Percentiles rank a stretch among this genome's conserved stretches.
These are phyloP conservation scores for Pedinophyceae sp. DNA, from an alignment of 139 green algal species.

Conservation along the genomic window DNA sequence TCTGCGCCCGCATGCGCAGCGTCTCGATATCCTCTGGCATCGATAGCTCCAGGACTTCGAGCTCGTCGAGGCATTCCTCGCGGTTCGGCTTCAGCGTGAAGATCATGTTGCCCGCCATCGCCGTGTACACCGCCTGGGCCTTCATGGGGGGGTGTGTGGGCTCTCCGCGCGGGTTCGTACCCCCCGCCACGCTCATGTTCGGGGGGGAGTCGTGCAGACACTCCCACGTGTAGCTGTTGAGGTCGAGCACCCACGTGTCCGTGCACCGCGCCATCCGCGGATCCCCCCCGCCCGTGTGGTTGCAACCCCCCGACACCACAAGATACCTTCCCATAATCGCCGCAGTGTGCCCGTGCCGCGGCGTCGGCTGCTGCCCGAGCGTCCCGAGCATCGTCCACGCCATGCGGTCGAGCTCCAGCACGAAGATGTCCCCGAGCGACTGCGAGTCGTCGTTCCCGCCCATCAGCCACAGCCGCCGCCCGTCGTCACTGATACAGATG, in stretches of 20 bases:
- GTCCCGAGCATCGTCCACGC: constrained; percentile 7
- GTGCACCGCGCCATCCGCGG: neutral
- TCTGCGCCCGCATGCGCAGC: constrained; percentile 24
- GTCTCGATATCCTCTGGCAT: constrained; percentile 48
- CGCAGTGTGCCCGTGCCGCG: constrained; percentile 3
- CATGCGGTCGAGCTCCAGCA: constrained; percentile 10
- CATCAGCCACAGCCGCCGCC: constrained; percentile 27
- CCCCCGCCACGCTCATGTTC: too few species aligned
- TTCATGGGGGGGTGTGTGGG: too few species aligned
- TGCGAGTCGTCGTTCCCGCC: constrained; percentile 16
- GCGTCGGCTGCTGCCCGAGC: neutral
- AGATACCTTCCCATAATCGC: constrained; percentile 2
- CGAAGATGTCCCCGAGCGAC: constrained; percentile 9
- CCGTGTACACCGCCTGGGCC: neutral
- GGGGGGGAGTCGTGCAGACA: constrained; percentile 1
- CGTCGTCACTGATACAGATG: constrained; percentile 16
- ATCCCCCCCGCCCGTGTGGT: neutral
- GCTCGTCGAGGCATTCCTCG: constrained; percentile 40
- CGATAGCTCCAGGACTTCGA: constrained; percentile 33
- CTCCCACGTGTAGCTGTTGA: constrained; percentile 1
- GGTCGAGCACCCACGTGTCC: constrained; percentile 6
- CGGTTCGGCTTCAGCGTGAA: constrained; percentile 43
- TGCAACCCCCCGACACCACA: neutral
- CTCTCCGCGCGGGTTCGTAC: too few species aligned
- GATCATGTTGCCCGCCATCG: constrained; percentile 8